Evolutionary conservation across 2,329 filamentous ascomycete genomes (phyloP).

Genomic region (Bipolaris cookei): DNA sequence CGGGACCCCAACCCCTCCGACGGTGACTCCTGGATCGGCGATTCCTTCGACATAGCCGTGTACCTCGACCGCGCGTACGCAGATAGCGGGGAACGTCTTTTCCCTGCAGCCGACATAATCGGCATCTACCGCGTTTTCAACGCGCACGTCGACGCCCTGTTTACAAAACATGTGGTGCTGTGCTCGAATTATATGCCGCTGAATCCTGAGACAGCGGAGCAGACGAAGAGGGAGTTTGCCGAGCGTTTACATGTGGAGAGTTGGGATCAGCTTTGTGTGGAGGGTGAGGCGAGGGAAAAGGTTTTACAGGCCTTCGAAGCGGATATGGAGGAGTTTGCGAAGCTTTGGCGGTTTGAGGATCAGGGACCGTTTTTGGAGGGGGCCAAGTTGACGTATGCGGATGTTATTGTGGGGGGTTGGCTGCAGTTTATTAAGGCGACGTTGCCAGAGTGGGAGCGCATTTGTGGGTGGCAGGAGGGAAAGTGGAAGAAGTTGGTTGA

Average conservation of each 20-base stretch:
- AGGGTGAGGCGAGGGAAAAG: conserved; percentile 49
- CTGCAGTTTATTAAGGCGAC: conserved; percentile 54
- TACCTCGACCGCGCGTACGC: conserved; percentile 63
- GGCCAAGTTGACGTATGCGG: conserved; percentile 56
- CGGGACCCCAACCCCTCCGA: conserved; percentile 58
- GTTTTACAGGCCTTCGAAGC: conserved; percentile 50
- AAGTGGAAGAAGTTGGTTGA: conserved; percentile 51
- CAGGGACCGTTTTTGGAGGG: conserved; percentile 60
- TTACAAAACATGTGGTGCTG: conserved; percentile 56
- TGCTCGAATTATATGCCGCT: conserved; percentile 54
- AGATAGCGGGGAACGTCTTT: conserved; percentile 54
- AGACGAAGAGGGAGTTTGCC: conserved; percentile 56
- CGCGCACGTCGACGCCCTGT: conserved; percentile 59
- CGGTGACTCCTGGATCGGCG: conserved; percentile 55
- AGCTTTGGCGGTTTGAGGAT: conserved; percentile 49
- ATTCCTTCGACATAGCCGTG: conserved; percentile 69
- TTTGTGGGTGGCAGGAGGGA: conserved; percentile 58
- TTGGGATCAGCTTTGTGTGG: conserved; percentile 53
- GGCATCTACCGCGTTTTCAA: conserved; percentile 58
- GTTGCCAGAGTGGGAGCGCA: conserved; percentile 59
- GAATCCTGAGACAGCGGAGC: conserved; percentile 56
- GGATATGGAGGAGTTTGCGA: conserved; percentile 52
- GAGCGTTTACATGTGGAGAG: conserved; percentile 50
- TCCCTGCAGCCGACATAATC: conserved; percentile 49
- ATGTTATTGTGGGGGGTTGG: conserved; percentile 65